Conservation (phyloP, 2,329 filamentous ascomycete species). For the Magnaporthiopsis rhizophila region DNA sequence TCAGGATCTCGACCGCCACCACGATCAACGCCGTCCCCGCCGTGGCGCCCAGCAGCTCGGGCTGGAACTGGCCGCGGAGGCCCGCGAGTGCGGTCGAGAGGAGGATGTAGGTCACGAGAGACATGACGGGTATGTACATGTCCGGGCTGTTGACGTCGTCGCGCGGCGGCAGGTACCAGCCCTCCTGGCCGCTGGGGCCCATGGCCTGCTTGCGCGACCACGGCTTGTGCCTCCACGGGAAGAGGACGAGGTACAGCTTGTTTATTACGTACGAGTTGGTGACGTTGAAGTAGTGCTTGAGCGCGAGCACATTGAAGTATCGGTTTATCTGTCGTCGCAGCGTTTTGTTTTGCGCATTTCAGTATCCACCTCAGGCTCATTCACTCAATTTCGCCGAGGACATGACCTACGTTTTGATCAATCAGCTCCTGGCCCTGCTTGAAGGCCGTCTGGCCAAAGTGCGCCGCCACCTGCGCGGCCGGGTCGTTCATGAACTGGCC, state of each 20-base stretch:
- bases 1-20: constrained; percentile 80
- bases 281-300: constrained; percentile 99
- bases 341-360: neutral
- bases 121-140: constrained; percentile 99
- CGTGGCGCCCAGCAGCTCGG: constrained; percentile 84
- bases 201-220: constrained; percentile 87
- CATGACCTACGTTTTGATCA: constrained; percentile 74
- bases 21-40: constrained; percentile 78
- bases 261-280: constrained; percentile 93
- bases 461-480: constrained; percentile 87
- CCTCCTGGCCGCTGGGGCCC: constrained; percentile 60
- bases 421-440: constrained; percentile 89
- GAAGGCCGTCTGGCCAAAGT: constrained; percentile 87
- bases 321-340: constrained; percentile 38
- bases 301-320: constrained; percentile 78
- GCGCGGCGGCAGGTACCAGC: constrained; percentile 79
- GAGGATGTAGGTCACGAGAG: constrained; percentile 93
- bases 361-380: neutral
- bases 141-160: constrained; percentile 97
- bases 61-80: constrained; percentile 83
- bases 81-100: constrained; percentile 86
- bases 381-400: too few species aligned
- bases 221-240: constrained; percentile 95
- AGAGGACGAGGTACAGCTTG: constrained; percentile 88
- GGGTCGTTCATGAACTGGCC: constrained; percentile 94